Conservation (phyloP, 179 eudicot genomes). For the Silene coronaria region DNA sequence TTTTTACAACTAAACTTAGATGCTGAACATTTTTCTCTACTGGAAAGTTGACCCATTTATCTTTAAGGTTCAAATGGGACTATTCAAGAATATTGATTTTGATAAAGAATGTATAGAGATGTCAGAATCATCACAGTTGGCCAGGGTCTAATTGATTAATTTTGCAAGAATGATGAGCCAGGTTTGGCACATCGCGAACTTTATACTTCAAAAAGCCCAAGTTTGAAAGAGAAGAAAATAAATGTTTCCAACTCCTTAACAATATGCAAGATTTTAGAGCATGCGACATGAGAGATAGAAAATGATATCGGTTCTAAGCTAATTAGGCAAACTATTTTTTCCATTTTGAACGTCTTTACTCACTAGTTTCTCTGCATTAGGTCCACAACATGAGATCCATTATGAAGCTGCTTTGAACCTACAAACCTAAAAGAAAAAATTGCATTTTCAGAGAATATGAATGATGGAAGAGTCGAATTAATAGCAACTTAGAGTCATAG, state of each 20-base stretch:
- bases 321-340: background rate
- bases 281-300: background rate
- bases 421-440: background rate
- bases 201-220: background rate
- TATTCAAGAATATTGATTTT: background rate
- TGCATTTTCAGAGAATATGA: background rate
- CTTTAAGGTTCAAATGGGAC: background rate
- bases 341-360: background rate
- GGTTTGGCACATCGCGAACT: background rate
- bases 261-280: background rate
- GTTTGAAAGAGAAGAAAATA: background rate
- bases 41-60: background rate
- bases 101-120: background rate
- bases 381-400: background rate
- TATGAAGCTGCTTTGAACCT: background rate
- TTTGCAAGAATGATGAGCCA: background rate
- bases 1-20: background rate
- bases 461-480: background rate
- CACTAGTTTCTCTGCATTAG: background rate
- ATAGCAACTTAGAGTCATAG: background rate
- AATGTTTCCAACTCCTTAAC: background rate
- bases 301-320: background rate
- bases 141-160: constrained; percentile 3
- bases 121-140: background rate
- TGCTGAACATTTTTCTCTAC: background rate